Conservation (phyloP, 2,329 filamentous ascomycete genomes). For the Didymella pomorum region DNA sequence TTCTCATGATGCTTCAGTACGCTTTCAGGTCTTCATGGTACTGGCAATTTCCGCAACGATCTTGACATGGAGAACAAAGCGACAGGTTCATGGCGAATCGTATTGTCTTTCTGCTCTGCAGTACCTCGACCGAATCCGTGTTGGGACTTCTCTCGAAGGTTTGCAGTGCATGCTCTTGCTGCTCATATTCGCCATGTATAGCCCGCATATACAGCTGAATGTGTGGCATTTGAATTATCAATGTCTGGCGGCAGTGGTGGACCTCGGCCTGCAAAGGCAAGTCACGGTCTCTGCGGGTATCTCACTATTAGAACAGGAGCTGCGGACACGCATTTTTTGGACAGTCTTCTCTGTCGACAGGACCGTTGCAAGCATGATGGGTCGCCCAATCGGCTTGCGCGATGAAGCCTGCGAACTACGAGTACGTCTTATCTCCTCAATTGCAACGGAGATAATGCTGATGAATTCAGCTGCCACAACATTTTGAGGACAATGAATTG, state of each 20-base stretch:
- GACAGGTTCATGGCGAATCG: not conserved
- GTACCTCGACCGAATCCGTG: not conserved
- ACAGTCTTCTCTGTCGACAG: not conserved
- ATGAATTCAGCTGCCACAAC: not conserved
- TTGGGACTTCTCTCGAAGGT: not conserved
- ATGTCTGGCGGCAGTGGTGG: not conserved
- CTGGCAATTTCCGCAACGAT: not conserved
- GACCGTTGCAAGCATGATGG: not conserved
- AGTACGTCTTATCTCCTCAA: not conserved
- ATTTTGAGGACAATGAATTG: not conserved
- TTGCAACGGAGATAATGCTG: not conserved
- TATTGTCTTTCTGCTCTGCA: not conserved
- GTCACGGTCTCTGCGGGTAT: not conserved
- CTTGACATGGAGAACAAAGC: not conserved
- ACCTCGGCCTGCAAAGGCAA: not conserved
- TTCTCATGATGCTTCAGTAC: not conserved
- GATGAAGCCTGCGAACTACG: not conserved
- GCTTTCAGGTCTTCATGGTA: not conserved
- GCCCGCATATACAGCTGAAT: not conserved
- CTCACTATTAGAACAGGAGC: not conserved
- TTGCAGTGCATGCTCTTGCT: not conserved
- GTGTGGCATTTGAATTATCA: not conserved
- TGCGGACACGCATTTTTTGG: not conserved
- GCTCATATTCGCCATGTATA: not conserved
- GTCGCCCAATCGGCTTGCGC: not conserved